phyloP scores from a whole-genome alignment of 768 basidiomycete genomes.

The Rhizopogon roseolus region DNA sequence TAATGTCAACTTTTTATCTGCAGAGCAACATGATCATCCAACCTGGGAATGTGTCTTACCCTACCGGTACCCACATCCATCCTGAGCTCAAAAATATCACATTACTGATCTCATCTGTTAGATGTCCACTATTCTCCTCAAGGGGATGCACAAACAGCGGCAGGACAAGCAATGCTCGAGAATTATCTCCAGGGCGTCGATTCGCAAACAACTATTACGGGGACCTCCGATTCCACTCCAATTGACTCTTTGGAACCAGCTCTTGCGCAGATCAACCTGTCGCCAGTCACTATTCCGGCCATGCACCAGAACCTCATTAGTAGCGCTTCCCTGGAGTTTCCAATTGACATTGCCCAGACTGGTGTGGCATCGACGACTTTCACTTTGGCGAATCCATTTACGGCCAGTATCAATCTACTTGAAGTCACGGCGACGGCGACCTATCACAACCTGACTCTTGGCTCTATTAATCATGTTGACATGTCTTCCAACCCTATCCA shows the following conservation, averaged over 20 bases:
- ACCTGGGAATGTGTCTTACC: conserved; percentile 53
- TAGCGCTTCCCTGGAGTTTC: conserved; percentile 53
- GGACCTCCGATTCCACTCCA: conserved; percentile 49
- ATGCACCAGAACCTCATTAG: conserved; percentile 58
- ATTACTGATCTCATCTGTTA: conserved; percentile 7
- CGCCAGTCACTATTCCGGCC: conserved; percentile 61
- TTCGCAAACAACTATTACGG: conserved; percentile 50
- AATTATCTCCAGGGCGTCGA: conserved; percentile 66
- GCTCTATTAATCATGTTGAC: conserved; percentile 53
- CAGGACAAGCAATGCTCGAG: conserved; percentile 54
- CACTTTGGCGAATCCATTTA: conserved; percentile 63
- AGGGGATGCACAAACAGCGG: conserved; percentile 40
- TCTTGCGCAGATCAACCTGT: conserved; percentile 53
- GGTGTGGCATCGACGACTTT: conserved; percentile 57
- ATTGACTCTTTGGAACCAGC: conserved; percentile 59
- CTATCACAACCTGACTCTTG: conserved; percentile 51
- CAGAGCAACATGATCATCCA: conserved; percentile 52
- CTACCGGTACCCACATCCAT: conserved; percentile 37
- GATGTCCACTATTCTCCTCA: conserved; percentile 62
- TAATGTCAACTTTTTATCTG: background rate
- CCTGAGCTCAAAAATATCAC: background rate
- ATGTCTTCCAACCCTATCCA: conserved; percentile 52
- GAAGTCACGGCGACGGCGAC: conserved; percentile 47
- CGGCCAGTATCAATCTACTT: conserved; percentile 64
- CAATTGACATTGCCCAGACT: conserved; percentile 54